A percentile compares a stretch with the other conserved stretches of the same genome.
Conservation (phyloP, 73 alveolate species). For the Uronychia binucleata region DNA sequence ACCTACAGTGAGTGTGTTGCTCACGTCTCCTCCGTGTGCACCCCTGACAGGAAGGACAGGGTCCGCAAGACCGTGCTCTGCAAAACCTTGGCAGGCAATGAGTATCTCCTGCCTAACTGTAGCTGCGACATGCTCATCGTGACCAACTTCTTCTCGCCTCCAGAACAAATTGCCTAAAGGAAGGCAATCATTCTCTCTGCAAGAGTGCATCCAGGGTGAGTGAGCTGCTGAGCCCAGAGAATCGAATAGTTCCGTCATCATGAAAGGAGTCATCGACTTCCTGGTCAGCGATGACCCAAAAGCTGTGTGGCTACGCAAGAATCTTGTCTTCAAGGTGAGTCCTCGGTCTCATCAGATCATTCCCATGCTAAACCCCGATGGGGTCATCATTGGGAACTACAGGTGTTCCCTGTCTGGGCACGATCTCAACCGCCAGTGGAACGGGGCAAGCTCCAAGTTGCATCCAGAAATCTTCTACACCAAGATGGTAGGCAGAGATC, state of each 20-base stretch:
- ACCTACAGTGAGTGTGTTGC: slow-evolving; percentile 72
- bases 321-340: slow-evolving; percentile 86
- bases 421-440: slow-evolving; percentile 82
- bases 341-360: slow-evolving; percentile 80
- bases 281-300: slow-evolving; percentile 57
- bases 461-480: slow-evolving; percentile 43
- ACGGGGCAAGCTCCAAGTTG: slow-evolving; percentile 5
- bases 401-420: slow-evolving; percentile 71
- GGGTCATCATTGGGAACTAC: slow-evolving; percentile 80
- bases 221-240: too few relatives aligned
- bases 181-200: slow-evolving; percentile 88
- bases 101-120: slow-evolving; percentile 5
- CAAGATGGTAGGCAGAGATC: slow-evolving; percentile 60
- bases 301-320: slow-evolving; percentile 77
- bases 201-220: slow-evolving; percentile 99
- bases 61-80: slow-evolving; percentile 59
- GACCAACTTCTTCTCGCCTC: slow-evolving; percentile 25
- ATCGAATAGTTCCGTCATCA: slow-evolving; percentile 90
- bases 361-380: slow-evolving; percentile 90
- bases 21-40: slow-evolving; percentile 1
- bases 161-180: slow-evolving; percentile 72
- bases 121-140: slow-evolving; percentile 35
- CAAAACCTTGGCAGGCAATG: slow-evolving; percentile 74
- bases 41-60: slow-evolving; percentile 29
- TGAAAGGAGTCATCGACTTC: slow-evolving; percentile 92